These are phyloP conservation scores for Dendrobium huoshanense DNA, from an alignment of 106 monocot genomes.

Conservation along the genomic window DNA sequence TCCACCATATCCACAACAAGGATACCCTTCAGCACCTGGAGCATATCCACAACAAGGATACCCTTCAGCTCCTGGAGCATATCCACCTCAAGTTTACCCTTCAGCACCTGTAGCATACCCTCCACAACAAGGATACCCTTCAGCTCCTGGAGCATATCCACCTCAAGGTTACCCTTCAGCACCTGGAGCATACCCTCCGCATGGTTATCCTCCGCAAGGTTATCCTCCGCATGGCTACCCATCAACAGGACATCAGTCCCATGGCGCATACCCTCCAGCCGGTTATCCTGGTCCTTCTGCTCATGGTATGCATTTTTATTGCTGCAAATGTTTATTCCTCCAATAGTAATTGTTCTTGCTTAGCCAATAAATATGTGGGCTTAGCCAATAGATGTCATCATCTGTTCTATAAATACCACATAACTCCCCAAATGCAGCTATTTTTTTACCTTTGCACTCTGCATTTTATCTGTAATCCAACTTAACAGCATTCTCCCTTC, in stretches of 20 bases:
- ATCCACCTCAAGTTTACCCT: constrained; percentile 12
- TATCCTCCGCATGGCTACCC: constrained; percentile 31
- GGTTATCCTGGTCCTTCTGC: constrained; percentile 11
- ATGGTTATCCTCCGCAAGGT: constrained; percentile 15
- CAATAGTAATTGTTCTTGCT: neutral
- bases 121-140: constrained; percentile 23
- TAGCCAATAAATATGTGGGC: neutral
- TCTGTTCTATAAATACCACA: too few relatives aligned
- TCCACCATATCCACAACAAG: constrained; percentile 5
- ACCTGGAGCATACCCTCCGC: constrained; percentile 25
- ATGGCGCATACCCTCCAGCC: constrained; percentile 24
- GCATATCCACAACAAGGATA: constrained; percentile 39
- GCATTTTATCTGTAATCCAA: too few relatives aligned
- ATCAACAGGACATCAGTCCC: constrained; percentile 19
- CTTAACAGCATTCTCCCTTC: too few relatives aligned
- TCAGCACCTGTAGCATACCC: neutral
- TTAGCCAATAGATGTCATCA: neutral
- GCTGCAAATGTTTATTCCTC: neutral
- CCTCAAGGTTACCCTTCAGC: constrained; percentile 31
- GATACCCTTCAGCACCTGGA: constrained; percentile 11
- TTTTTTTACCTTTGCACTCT: too few relatives aligned
- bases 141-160: constrained; percentile 20
- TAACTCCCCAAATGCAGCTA: too few relatives aligned
- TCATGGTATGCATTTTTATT: constrained; percentile 32
- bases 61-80: constrained; percentile 11